Conservation (phyloP, 1,139 yeast species). For the Kodamaea plutei region DNA sequence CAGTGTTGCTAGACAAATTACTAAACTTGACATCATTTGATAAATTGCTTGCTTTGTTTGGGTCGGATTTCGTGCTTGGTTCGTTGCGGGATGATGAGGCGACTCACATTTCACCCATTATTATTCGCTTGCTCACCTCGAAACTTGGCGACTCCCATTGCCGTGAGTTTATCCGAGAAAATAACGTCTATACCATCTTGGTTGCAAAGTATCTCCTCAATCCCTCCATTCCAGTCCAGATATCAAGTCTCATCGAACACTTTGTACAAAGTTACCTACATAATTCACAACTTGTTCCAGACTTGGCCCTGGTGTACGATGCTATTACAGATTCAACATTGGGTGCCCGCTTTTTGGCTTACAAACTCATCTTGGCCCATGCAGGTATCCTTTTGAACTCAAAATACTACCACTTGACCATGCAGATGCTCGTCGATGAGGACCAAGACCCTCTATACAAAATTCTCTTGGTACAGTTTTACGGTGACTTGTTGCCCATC, state of each 20-base stretch:
- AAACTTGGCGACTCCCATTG: too few relatives aligned
- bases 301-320: constrained; percentile 1
- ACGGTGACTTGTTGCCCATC: constrained; percentile 10
- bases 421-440: constrained; percentile 11
- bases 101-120: too few relatives aligned
- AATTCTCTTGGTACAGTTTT: constrained; percentile 27
- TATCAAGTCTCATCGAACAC: constrained; percentile 20
- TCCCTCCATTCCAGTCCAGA: constrained; percentile 9
- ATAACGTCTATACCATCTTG: constrained; percentile 10
- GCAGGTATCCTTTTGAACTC: constrained; percentile 8
- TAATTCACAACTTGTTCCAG: constrained; percentile 4
- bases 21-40: constrained; percentile 17
- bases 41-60: constrained; percentile 12
- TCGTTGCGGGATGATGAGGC: too few relatives aligned
- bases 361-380: constrained; percentile 14
- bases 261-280: constrained; percentile 12
- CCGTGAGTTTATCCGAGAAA: not conserved
- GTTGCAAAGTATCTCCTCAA: constrained; percentile 10
- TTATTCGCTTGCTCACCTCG: too few relatives aligned
- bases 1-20: constrained; percentile 22
- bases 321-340: constrained; percentile 10
- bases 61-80: not conserved
- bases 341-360: constrained; percentile 24
- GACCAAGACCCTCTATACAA: constrained; percentile 29
- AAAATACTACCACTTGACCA: constrained; percentile 12